These are phyloP conservation scores for Claviceps arundinis DNA, from an alignment of 2,329 filamentous ascomycete species.

Conservation along the genomic window DNA sequence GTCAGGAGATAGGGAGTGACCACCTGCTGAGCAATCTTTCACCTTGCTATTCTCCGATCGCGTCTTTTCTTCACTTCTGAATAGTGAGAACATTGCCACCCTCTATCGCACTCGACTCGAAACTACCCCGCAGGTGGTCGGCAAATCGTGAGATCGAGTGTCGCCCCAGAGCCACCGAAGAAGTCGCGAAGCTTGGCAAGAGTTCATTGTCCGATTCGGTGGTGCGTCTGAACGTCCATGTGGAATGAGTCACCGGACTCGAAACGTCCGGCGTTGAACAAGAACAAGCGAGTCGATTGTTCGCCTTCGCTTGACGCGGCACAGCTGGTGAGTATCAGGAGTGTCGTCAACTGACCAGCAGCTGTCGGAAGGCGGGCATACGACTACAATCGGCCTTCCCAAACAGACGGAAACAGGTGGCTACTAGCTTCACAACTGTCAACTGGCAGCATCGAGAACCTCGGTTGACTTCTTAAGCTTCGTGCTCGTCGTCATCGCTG, in stretches of 20 bases:
- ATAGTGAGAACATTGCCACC: neutral
- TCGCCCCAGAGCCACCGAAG: neutral
- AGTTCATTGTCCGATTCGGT: neutral
- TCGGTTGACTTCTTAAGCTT: neutral
- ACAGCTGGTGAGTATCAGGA: slow-evolving; percentile 1
- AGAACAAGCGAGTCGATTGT: neutral
- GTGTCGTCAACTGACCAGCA: neutral
- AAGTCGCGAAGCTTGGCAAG: neutral
- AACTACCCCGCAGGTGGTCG: neutral
- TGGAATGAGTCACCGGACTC: neutral
- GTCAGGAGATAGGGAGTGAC: too few relatives aligned
- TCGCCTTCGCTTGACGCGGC: neutral
- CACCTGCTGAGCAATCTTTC: neutral
- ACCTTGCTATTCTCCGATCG: neutral
- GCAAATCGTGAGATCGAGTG: neutral
- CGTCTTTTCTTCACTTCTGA: neutral
- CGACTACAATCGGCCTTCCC: neutral
- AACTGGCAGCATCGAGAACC: slow-evolving; percentile 1
- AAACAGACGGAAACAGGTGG: neutral
- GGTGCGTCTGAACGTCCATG: neutral
- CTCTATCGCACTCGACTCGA: neutral
- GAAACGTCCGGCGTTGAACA: neutral
- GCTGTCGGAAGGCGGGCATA: neutral
- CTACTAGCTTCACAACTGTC: slow-evolving; percentile 5
- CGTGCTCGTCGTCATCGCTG: slow-evolving; percentile 3